Evolutionary conservation across 2,329 filamentous ascomycete genomes (phyloP), one percentile per base, ranked within the genome.

Genomic region (Myrmaecium sp.): DNA sequence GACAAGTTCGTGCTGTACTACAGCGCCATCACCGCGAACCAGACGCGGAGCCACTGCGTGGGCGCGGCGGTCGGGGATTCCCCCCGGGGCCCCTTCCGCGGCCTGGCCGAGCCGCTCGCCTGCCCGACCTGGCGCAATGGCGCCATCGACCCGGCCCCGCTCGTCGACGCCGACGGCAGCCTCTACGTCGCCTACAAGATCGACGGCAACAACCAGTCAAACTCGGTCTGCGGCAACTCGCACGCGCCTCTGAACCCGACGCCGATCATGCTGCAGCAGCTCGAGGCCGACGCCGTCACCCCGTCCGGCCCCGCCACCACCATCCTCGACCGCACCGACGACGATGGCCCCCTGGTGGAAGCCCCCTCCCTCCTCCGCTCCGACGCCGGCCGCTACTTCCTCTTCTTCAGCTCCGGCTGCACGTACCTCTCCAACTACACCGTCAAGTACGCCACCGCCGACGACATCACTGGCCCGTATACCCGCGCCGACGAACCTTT

Each of bases 141-240:
- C 17, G 62, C 69, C 11, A 76, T 77, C 37, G 73, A 78, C 38
- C 54, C 71, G 0, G 54, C 64, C 0, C 68, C 65, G 3, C 76
- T 74, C 46, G 38, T 49, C 7, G 71, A 77, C 39, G 42, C 44
- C 7, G 57, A 61, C 12, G 64, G 64, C 16, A 57, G 45, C 17
- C 58, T 61, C 5, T 77, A 73, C 40, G 56, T 77, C 4, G 49
- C 66, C 6, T 78, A 72, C 53, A 78, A 77, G 45, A 54, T 75
- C 14, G 72, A 78, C 44, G 71, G 71, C 19, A 76, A 75, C 46
- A 56, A 54, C 30, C 55, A 32, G 6, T 23, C 11, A 15, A 34
- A 18, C 57, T 58, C 19, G 60, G 60, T 50, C 30, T 64, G 60
- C 40, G 51, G 49, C 22, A 66, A 62, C 33, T 52, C 42, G n/a